These are phyloP conservation scores for Thermochaetoides dissita DNA, from an alignment of 2,329 filamentous ascomycete genomes.

Conservation along the genomic window DNA sequence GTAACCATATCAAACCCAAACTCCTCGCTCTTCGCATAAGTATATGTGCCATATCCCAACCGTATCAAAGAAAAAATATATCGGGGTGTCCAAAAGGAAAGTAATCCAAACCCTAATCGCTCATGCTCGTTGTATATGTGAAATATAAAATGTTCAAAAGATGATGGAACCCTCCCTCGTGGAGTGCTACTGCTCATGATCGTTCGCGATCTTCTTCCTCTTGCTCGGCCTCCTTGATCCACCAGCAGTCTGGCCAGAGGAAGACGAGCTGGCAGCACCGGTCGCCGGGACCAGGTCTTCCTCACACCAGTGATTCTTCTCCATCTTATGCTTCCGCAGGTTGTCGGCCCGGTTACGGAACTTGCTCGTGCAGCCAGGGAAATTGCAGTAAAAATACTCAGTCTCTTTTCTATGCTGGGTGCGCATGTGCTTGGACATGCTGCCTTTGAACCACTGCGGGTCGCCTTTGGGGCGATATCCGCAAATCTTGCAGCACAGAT, in stretches of 20 bases:
- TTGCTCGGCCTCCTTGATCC: conserved; percentile 29
- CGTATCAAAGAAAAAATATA: too few species aligned
- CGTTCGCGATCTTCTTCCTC: conserved; percentile 28
- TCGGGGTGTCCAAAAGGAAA: too few species aligned
- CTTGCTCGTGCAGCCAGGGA: conserved; percentile 37
- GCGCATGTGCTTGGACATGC: conserved; percentile 45
- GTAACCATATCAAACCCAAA: too few species aligned
- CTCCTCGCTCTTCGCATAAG: too few species aligned
- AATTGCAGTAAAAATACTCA: conserved; percentile 39
- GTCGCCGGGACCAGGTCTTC: too few species aligned
- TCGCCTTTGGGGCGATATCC: conserved; percentile 42
- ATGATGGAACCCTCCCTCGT: too few species aligned
- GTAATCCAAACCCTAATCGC: neutral
- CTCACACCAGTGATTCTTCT: conserved; percentile 38
- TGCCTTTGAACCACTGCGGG: conserved; percentile 44
- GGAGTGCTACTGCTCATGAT: too few species aligned
- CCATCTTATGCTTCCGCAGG: conserved; percentile 40
- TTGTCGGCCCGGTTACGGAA: conserved; percentile 44
- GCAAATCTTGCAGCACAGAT: conserved; percentile 36
- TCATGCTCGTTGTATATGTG: neutral
- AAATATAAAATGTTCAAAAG: neutral
- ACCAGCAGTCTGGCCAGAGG: too few species aligned
- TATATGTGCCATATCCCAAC: too few species aligned
- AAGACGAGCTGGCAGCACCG: too few species aligned
- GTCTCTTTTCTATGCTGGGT: conserved; percentile 36